These are phyloP conservation scores for Alectoria sarmentosa DNA, from an alignment of 495 filamentous ascomycete species.

Conservation along the genomic window DNA sequence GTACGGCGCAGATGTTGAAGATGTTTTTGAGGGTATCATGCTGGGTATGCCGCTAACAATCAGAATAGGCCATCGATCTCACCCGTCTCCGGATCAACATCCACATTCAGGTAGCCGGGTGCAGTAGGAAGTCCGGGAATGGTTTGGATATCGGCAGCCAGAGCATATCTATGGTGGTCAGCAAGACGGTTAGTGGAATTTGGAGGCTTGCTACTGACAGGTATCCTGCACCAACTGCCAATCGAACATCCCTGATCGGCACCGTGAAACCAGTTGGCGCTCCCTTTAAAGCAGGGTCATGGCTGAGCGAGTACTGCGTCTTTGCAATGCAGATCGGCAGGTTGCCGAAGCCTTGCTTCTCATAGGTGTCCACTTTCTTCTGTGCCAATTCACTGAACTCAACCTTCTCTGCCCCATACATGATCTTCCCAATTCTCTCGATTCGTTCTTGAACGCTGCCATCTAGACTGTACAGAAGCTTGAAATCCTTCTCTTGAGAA, in stretches of 20 bases:
- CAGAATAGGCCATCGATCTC: slow-evolving; percentile 96
- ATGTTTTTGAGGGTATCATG: background rate
- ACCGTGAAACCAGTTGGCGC: slow-evolving; percentile 96
- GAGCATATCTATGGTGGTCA: slow-evolving; percentile 60
- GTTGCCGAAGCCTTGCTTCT: slow-evolving; percentile 82
- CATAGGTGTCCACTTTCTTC: slow-evolving; percentile 93
- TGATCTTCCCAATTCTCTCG: slow-evolving; percentile 78
- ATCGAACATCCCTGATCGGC: slow-evolving; percentile 85
- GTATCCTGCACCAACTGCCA: slow-evolving; percentile 92
- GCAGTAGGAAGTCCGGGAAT: slow-evolving; percentile 94
- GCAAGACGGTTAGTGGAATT: slow-evolving; percentile 1
- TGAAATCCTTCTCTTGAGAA: slow-evolving; percentile 82
- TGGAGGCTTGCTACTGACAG: slow-evolving; percentile 47
- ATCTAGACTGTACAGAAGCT: slow-evolving; percentile 75
- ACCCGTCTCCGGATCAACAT: slow-evolving; percentile 86
- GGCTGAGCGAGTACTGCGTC: slow-evolving; percentile 95
- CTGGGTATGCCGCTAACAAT: slow-evolving; percentile 14
- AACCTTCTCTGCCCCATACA: slow-evolving; percentile 89
- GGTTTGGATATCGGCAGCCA: slow-evolving; percentile 96
- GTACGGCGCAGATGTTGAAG: slow-evolving; percentile 15
- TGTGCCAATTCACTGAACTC: slow-evolving; percentile 92
- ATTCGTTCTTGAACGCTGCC: slow-evolving; percentile 83
- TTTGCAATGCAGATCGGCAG: slow-evolving; percentile 96
- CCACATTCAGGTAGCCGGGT: slow-evolving; percentile 92
- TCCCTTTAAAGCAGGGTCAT: slow-evolving; percentile 89